These are phyloP conservation scores for Beta vulgaris DNA, from an alignment of 148 eudicot species.

Conservation along the genomic window DNA sequence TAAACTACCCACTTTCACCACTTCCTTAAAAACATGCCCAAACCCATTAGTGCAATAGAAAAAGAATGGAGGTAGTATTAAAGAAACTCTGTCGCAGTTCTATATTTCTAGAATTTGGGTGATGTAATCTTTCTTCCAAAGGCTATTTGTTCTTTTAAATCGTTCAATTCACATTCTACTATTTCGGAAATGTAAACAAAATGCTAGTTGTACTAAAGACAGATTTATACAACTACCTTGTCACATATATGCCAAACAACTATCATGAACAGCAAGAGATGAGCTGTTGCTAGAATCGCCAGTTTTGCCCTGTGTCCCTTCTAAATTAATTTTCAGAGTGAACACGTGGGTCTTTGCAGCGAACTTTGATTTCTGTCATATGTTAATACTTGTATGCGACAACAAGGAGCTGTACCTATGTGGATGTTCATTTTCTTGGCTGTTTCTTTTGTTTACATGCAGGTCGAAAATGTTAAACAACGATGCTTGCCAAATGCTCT, in stretches of 20 bases:
- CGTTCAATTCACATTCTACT: neutral
- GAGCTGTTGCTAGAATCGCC: neutral
- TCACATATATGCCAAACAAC: too few species aligned
- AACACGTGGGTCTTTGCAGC: neutral
- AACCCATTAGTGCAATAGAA: too few species aligned
- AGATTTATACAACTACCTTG: neutral
- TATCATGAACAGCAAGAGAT: too few species aligned
- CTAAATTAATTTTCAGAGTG: neutral
- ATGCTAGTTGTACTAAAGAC: neutral
- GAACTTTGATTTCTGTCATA: neutral
- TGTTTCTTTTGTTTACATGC: conserved; percentile 19
- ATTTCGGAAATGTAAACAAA: neutral
- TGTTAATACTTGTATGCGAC: neutral
- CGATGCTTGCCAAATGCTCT: conserved; percentile 91
- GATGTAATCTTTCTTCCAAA: too few species aligned
- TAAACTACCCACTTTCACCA: too few species aligned
- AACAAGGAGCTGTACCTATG: neutral
- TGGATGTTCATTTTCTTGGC: neutral
- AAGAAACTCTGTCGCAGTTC: too few species aligned
- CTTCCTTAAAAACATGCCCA: too few species aligned
- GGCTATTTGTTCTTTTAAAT: neutral
- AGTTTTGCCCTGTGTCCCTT: neutral
- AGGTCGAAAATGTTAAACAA: conserved; percentile 98
- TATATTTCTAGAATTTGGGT: too few species aligned
- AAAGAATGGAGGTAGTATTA: too few species aligned